Evolutionary conservation across 331 rosid species (phyloP), one percentile per base, ranked within the genome.

Genomic region (Arachis monticola): DNA sequence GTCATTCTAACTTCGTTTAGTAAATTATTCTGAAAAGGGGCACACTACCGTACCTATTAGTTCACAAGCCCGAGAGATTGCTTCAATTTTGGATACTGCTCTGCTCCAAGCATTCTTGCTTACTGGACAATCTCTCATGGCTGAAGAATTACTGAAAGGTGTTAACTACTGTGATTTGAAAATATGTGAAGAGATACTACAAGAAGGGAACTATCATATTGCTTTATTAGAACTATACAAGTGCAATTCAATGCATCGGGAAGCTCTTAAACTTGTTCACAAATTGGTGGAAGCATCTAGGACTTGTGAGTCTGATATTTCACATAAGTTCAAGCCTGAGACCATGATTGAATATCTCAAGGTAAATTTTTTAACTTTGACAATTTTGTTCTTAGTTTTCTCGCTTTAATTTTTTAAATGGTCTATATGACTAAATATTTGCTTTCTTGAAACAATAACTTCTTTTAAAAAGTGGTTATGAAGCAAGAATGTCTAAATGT

Each of bases 261-360:
- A 95, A 87, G 97, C 99, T 82, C 92, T 95, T 60, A 85, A 87
- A 66, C 97, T 95, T 76, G 83, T 92, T 82, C 91, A 87, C 80
- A 87, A 84, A 81, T 83, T 95, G 53, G 79, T 92, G 63, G 97
- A 92, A 62, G 92, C 88, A 70, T 90, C 96, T 32, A 92, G 79
- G 80, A 84, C 87, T 79, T 70, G 73, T 35, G 90, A 85, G 73
- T 77, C 83, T 73, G 93, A 87, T 27, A 78, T 84, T 79, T 77
- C 83, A 60, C 96, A 86, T 50, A 87, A 70, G 67, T 90, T 92
- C 77, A 92, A 85, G 84, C 97, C 97, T 0, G 96, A 94, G 78
- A 85, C 85, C 80, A 88, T 94, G 58, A 90, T 94, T 77, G 97
- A 94, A 75, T 92, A 94, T 86, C 99, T 94, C 87, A 92, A 94